phyloP scores from a whole-genome alignment of 2,329 filamentous ascomycete genomes.

The Dryadomyces quercus-mongolicae region DNA sequence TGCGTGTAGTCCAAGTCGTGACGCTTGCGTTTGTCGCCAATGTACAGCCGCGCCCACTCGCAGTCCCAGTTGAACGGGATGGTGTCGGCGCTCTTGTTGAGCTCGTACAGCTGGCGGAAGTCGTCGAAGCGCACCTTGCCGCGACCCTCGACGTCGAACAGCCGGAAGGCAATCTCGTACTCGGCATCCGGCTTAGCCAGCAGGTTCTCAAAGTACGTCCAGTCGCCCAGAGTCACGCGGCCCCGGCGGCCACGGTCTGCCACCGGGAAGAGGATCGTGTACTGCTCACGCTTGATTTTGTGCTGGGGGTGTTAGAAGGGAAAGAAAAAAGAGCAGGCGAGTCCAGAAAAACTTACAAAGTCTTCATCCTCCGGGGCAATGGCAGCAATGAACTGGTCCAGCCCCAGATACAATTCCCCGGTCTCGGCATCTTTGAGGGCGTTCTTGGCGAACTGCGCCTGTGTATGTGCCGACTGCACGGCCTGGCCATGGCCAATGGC shows the following conservation, averaged over 20 bases:
- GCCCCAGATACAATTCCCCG: slow-evolving; percentile 69
- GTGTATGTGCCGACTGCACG: slow-evolving; percentile 59
- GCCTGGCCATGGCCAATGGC: slow-evolving; percentile 44
- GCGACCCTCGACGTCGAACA: slow-evolving; percentile 79
- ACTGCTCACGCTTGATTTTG: slow-evolving; percentile 95
- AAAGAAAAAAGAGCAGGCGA: neutral
- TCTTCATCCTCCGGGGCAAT: slow-evolving; percentile 80
- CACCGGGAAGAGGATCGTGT: slow-evolving; percentile 82
- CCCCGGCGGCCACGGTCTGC: slow-evolving; percentile 70
- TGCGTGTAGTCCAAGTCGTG: slow-evolving; percentile 91
- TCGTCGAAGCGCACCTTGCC: slow-evolving; percentile 84
- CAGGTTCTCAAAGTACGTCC: slow-evolving; percentile 88
- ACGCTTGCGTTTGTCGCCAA: slow-evolving; percentile 74
- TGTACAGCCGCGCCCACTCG: slow-evolving; percentile 91
- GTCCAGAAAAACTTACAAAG: slow-evolving; percentile 60
- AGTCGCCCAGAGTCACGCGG: slow-evolving; percentile 69
- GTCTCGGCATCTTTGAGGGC: slow-evolving; percentile 62
- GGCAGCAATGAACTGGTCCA: slow-evolving; percentile 81
- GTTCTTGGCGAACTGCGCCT: slow-evolving; percentile 62
- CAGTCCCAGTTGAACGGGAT: slow-evolving; percentile 96
- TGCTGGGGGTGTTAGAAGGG: slow-evolving; percentile 45
- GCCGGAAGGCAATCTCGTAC: slow-evolving; percentile 95
- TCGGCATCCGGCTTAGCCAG: slow-evolving; percentile 91
- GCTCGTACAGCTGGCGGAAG: slow-evolving; percentile 73
- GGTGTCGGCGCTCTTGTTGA: slow-evolving; percentile 73